These are phyloP conservation scores for Ephemerocybe angulata DNA, from an alignment of 768 basidiomycete genomes.

Conservation along the genomic window DNA sequence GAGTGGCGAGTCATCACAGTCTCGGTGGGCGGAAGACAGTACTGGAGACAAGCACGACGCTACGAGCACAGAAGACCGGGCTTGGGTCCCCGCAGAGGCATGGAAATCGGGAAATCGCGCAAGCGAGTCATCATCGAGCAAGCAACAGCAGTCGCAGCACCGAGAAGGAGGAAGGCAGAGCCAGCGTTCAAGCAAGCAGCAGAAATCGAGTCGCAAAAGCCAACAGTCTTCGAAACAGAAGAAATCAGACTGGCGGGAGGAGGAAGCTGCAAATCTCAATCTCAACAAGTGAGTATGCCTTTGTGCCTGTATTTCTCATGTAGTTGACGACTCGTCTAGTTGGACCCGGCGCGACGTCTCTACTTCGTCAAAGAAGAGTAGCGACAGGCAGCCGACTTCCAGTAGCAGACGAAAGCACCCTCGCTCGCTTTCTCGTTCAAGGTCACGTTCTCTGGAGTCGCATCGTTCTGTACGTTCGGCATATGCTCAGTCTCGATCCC, in stretches of 20 bases:
- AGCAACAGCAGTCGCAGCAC: conserved; percentile 36
- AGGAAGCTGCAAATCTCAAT: conserved; percentile 57
- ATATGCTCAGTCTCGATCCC: conserved; percentile 61
- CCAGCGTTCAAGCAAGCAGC: conserved; percentile 20
- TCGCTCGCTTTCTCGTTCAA: conserved; percentile 60
- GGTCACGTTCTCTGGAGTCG: conserved; percentile 62
- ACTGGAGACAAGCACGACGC: conserved; percentile 26
- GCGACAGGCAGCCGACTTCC: conserved; percentile 28
- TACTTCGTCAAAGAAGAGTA: conserved; percentile 35
- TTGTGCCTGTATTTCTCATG: conserved; percentile 4
- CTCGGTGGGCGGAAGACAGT: conserved; percentile 23
- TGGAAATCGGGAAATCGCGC: conserved; percentile 49
- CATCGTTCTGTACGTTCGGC: conserved; percentile 61
- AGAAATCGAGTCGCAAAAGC: conserved; percentile 28
- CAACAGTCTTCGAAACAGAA: conserved; percentile 36
- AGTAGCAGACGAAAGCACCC: conserved; percentile 38
- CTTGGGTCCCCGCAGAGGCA: conserved; percentile 70
- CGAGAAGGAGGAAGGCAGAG: conserved; percentile 35
- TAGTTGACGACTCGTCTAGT: conserved; percentile 30
- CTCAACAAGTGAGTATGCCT: conserved; percentile 63
- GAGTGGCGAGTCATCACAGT: conserved; percentile 17
- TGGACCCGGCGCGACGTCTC: conserved; percentile 63
- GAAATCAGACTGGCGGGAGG: conserved; percentile 49
- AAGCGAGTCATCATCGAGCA: conserved; percentile 6
- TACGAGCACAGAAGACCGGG: conserved; percentile 44